Evolutionary conservation across 2,329 filamentous ascomycete species (phyloP), one percentile per base, ranked within the genome.

Genomic region (Sclerotinia spermophila): DNA sequence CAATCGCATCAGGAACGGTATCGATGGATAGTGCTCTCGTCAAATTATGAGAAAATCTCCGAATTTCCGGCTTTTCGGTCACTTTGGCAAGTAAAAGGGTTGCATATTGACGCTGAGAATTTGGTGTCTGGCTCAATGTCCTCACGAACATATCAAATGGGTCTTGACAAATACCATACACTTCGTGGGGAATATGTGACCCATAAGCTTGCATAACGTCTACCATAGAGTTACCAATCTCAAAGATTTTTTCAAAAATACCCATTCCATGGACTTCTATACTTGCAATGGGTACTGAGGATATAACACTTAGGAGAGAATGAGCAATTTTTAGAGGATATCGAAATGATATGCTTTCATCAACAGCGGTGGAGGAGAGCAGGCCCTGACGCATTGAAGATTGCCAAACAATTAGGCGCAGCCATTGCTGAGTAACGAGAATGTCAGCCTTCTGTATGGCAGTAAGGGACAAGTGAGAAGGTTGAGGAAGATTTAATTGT

Each of bases 391-490:
- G 86, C 75, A 90, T 90, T 4, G 89, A 89, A 2, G 90, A 84
- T 75, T 91, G 90, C 90, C 90, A 92, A n/a, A 91, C 86, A 81
- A 91, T 90, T 1, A 89, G 86, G 27, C 87, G 83, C 6, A 92
- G 82, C 90, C 90, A 92, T 76, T 91, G 89, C 77, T 92, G 90
- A 2, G 89, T 92, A 68, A 90, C 86, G 58, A 90, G 83, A 27
- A 92, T 84, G 75, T 92, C 89, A 10, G 90, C 88, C 68, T 89
- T 90, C 75, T 92, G 90, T 30, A 87, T 89, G 71, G 90, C 87
- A 0, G 88, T 90, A 7, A 79, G 65, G 13, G 77, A 73, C 27
- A 78, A 38, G 33, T 76, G 72, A 4, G 75, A 71, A 5, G 77
- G 72, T 13, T 75, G 74, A 5, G 77, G 72, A 8, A 71, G 71